Evolutionary conservation across 2,329 filamentous ascomycete genomes (phyloP).

Genomic region (Arthrinium phaeospermum): DNA sequence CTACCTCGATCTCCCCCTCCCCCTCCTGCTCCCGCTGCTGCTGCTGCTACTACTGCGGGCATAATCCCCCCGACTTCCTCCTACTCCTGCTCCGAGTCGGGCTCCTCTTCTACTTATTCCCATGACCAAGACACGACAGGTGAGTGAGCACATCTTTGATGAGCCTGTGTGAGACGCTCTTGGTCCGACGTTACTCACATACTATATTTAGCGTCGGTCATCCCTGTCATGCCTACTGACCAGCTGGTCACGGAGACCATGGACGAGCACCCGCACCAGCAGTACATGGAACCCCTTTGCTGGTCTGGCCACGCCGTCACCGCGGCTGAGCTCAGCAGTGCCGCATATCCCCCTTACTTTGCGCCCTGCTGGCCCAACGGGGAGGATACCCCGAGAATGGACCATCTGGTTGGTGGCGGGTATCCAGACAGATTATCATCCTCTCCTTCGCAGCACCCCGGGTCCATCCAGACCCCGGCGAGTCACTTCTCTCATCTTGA

Average conservation of each 20-base stretch:
- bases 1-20: slow-evolving; percentile 2
- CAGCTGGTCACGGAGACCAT: neutral
- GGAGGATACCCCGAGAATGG: neutral
- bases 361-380: neutral
- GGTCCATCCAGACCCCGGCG: neutral
- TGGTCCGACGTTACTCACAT: neutral
- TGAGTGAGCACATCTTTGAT: slow-evolving; percentile 17
- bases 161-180: neutral
- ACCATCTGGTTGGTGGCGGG: neutral
- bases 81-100: neutral
- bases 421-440: neutral
- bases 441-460: neutral
- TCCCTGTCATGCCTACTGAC: slow-evolving; percentile 14
- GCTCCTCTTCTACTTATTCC: neutral
- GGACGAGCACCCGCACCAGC: neutral
- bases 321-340: neutral
- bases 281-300: neutral
- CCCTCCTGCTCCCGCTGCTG: too few relatives aligned
- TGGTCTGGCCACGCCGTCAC: neutral
- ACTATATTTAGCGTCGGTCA: slow-evolving; percentile 3
- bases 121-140: neutral
- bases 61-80: neutral
- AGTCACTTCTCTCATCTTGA: neutral
- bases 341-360: neutral
- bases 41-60: neutral